Evolutionary conservation across 345 rosid genomes (phyloP).

Genomic region (Salix dunnii): DNA sequence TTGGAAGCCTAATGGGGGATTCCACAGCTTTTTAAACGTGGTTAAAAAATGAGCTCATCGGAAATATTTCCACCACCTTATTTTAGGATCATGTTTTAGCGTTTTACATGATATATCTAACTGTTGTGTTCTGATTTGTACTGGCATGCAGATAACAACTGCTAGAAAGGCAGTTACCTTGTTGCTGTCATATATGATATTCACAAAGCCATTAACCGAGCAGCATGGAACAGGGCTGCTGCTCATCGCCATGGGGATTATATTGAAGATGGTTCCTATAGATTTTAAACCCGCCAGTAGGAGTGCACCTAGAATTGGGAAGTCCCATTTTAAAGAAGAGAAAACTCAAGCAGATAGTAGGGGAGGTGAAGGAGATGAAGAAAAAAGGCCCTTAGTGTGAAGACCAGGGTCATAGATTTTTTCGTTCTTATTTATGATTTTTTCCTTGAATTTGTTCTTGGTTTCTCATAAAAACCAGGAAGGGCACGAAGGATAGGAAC

Average conservation of each 20-base stretch:
- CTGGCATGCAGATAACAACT: slow-evolving; percentile 57
- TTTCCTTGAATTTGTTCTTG: not conserved
- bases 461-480: not conserved
- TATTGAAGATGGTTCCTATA: slow-evolving; percentile 67
- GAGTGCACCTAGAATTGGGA: slow-evolving; percentile 19
- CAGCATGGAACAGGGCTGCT: slow-evolving; percentile 76
- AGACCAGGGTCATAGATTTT: not conserved
- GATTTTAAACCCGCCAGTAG: slow-evolving; percentile 40
- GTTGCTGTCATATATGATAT: slow-evolving; percentile 70
- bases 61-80: not conserved
- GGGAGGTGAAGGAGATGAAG: slow-evolving; percentile 39
- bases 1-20: not conserved
- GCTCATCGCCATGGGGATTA: slow-evolving; percentile 72
- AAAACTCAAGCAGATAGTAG: slow-evolving; percentile 15
- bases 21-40: not conserved
- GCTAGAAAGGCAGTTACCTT: slow-evolving; percentile 80
- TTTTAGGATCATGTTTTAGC: not conserved
- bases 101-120: not conserved
- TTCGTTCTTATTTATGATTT: not conserved
- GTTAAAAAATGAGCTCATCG: not conserved
- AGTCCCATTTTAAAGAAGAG: slow-evolving; percentile 19
- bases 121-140: not conserved
- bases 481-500: not conserved
- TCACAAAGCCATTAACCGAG: slow-evolving; percentile 85
- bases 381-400: slow-evolving; percentile 53